phyloP scores from a whole-genome alignment of 352 stramenopile species.

The Globisporangium nagaii region DNA sequence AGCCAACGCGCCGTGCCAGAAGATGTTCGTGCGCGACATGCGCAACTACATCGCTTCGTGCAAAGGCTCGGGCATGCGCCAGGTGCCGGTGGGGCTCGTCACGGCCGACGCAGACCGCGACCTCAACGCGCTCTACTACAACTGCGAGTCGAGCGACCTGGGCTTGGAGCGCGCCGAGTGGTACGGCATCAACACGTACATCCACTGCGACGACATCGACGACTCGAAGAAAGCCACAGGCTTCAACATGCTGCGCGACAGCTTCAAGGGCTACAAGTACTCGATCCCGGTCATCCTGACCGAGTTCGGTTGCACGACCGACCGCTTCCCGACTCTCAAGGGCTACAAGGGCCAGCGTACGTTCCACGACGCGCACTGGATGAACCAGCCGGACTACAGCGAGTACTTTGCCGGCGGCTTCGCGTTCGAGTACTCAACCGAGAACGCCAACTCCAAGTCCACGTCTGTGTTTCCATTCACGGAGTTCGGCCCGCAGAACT shows the following conservation, averaged over 20 bases:
- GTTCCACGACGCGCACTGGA: conserved; percentile 61
- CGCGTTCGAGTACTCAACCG: conserved; percentile 77
- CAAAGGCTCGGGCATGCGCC: conserved; percentile 29
- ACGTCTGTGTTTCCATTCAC: conserved; percentile 60
- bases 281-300: conserved; percentile 47
- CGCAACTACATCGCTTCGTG: conserved; percentile 61
- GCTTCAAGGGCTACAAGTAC: conserved; percentile 60
- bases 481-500: conserved; percentile 59
- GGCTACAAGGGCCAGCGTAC: conserved; percentile 72
- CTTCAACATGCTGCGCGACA: conserved; percentile 52
- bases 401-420: conserved; percentile 64
- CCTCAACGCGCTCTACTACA: conserved; percentile 75
- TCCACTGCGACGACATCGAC: conserved; percentile 60
- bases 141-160: conserved; percentile 67
- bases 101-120: conserved; percentile 59
- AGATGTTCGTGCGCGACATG: conserved; percentile 89
- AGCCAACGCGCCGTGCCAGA: conserved; percentile 80
- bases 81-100: conserved; percentile 73
- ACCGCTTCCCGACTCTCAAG: conserved; percentile 41
- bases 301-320: conserved; percentile 55
- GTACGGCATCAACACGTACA: conserved; percentile 84
- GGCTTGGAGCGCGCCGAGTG: conserved; percentile 71
- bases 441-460: conserved; percentile 63
- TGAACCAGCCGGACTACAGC: conserved; percentile 42
- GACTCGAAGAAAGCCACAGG: conserved; percentile 36